Evolutionary conservation across 768 basidiomycete species (phyloP), one percentile per base, ranked within the genome.

Genomic region (Coprinellus aureogranulatus): DNA sequence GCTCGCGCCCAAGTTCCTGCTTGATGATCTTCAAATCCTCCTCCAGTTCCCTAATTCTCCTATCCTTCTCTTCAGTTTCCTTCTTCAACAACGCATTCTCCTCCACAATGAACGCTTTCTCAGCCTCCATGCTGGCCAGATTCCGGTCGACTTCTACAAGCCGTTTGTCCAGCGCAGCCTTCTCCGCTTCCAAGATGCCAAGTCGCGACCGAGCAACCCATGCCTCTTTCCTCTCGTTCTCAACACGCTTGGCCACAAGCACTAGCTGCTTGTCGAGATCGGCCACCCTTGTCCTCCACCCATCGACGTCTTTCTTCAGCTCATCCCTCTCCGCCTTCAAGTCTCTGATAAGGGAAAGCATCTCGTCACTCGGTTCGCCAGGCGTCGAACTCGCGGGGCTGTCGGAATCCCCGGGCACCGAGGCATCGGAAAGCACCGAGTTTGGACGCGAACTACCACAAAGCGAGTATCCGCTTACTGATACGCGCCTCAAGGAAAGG

Each of bases 251-350:
- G 25, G 83, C 80, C 50, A 96, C 81, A 37, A 86, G 73, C 41
- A 77, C 75, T 23, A 85, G 72, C 62, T 87, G 86, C 55, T 83
- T 86, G 64, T 96, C 91, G 64, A 92, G 77, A 65, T 90, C 88
- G 14, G 77, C 77, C 47, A 94, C 89, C 23, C 94, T 81, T 31
- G 72, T 79, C 59, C 90, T 81, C 92, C 94, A 96, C 0, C 89
- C 90, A 62, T 93, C 89, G 0, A 94, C 86, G 70, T 98, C 94
- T 52, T 86, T 84, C 69, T 88, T 88, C 51, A 98, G 77, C 58
- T 93, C 89, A 65, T 98, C 95, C 28, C 95, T 79, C 71, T 98
- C 94, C 12, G 87, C 81, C 69, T 94, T 93, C 64, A 92, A 79
- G 67, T 92, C 90, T 2, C 86, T 77, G 53, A 93, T 77, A 37